Evolutionary conservation across 805 yeast species (phyloP).

Genomic region (Kluyveromyces siamensis): DNA sequence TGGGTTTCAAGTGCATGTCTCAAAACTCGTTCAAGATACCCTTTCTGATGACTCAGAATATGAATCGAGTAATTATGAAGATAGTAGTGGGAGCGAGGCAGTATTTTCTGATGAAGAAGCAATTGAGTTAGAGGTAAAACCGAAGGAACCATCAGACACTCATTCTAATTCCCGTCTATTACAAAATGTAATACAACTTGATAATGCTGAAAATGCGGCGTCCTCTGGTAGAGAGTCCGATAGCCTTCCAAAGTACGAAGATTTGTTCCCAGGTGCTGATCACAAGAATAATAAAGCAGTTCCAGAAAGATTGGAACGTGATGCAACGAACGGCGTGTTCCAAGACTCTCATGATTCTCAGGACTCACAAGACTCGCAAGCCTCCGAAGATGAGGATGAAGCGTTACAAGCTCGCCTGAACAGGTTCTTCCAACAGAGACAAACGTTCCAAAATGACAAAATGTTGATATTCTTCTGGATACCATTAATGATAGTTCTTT

Average conservation of each 20-base stretch:
- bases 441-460: slow-evolving; percentile 56
- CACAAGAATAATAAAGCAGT: slow-evolving; percentile 4
- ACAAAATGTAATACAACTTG: background rate
- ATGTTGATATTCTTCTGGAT: slow-evolving; percentile 89
- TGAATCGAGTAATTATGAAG: slow-evolving; percentile 25
- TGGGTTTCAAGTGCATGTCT: slow-evolving; percentile 21
- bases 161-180: background rate
- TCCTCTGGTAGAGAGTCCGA: slow-evolving; percentile 26
- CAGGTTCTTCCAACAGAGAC: slow-evolving; percentile 35
- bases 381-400: slow-evolving; percentile 27
- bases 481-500: slow-evolving; percentile 56
- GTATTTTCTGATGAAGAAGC: slow-evolving; percentile 6
- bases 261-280: slow-evolving; percentile 54
- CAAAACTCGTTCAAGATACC: slow-evolving; percentile 28
- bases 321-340: background rate
- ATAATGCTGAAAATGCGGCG: background rate
- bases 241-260: slow-evolving; percentile 64
- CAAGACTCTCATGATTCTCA: background rate
- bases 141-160: background rate
- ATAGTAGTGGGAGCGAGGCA: slow-evolving; percentile 13
- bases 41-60: slow-evolving; percentile 21
- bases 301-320: background rate
- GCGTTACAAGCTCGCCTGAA: slow-evolving; percentile 29
- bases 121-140: background rate
- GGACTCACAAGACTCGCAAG: slow-evolving; percentile 18